Evolutionary conservation across 306 rosid genomes (phyloP).

Genomic region (Dryas octopetala): DNA sequence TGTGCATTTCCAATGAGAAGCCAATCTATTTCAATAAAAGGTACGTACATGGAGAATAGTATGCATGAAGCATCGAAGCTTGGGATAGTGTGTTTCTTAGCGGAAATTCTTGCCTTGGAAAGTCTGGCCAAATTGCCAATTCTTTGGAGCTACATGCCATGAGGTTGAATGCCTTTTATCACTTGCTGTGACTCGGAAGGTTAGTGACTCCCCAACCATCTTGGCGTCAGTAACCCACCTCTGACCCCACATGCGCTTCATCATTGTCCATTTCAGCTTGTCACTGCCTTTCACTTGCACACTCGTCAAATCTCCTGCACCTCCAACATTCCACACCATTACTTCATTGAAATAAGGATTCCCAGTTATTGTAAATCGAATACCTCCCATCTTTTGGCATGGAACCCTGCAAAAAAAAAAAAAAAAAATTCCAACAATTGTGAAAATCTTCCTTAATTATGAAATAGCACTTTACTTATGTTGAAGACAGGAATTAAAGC

Average conservation of each 20-base stretch:
- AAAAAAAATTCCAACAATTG: not conserved
- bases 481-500: too few species aligned
- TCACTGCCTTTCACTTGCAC: conserved; percentile 56
- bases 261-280: conserved; percentile 50
- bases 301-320: conserved; percentile 59
- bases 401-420: conserved; percentile 53
- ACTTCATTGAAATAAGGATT: conserved; percentile 64
- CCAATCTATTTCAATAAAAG: too few species aligned
- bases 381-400: conserved; percentile 63
- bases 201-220: conserved; percentile 58
- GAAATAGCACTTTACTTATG: too few species aligned
- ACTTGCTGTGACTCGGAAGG: conserved; percentile 54
- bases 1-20: too few species aligned
- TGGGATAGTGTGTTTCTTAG: not conserved
- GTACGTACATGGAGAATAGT: too few species aligned
- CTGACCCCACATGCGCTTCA: conserved; percentile 72
- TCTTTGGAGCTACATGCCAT: conserved; percentile 41
- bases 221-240: conserved; percentile 55
- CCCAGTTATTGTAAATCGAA: conserved; percentile 62
- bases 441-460: not conserved
- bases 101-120: conserved; percentile 57
- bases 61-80: too few species aligned
- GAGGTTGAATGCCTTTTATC: conserved; percentile 51
- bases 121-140: conserved; percentile 77
- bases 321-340: conserved; percentile 67